These are phyloP conservation scores for Debaryomycetaceae sp. DNA, from an alignment of 1,139 yeast genomes.

Conservation along the genomic window DNA sequence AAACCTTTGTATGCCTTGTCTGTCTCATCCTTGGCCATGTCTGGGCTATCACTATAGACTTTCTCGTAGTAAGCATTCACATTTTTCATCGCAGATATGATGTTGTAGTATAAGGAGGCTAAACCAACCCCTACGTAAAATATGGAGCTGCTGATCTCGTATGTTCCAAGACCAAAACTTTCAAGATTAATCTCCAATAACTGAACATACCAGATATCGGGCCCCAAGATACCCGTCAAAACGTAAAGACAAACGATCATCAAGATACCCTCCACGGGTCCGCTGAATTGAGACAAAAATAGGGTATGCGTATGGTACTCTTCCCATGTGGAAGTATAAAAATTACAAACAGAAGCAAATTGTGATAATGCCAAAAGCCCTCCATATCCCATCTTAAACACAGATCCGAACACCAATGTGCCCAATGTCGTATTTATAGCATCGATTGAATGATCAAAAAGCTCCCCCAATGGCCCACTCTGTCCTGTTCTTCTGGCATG, in stretches of 20 bases:
- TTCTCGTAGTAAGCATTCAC: constrained; percentile 53
- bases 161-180: constrained; percentile 23
- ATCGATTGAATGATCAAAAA: constrained; percentile 92
- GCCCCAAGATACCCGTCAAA: constrained; percentile 68
- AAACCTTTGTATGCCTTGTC: constrained; percentile 58
- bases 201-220: constrained; percentile 57
- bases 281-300: constrained; percentile 76
- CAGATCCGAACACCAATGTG: constrained; percentile 67
- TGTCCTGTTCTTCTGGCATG: constrained; percentile 94
- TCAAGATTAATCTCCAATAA: constrained; percentile 33
- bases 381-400: constrained; percentile 68
- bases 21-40: constrained; percentile 23
- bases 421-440: constrained; percentile 88
- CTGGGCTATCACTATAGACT: constrained; percentile 12
- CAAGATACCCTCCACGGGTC: constrained; percentile 93
- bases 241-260: constrained; percentile 55
- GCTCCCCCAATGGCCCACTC: constrained; percentile 91
- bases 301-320: constrained; percentile 88
- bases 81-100: constrained; percentile 67
- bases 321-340: constrained; percentile 93
- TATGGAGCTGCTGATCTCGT: constrained; percentile 35
- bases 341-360: constrained; percentile 75
- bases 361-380: constrained; percentile 63
- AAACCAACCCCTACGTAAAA: constrained; percentile 50
- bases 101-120: constrained; percentile 64